Base-by-base conservation (phyloP, 495 filamentous ascomycete genomes). In the Aspergillus cavernicola region DNA sequence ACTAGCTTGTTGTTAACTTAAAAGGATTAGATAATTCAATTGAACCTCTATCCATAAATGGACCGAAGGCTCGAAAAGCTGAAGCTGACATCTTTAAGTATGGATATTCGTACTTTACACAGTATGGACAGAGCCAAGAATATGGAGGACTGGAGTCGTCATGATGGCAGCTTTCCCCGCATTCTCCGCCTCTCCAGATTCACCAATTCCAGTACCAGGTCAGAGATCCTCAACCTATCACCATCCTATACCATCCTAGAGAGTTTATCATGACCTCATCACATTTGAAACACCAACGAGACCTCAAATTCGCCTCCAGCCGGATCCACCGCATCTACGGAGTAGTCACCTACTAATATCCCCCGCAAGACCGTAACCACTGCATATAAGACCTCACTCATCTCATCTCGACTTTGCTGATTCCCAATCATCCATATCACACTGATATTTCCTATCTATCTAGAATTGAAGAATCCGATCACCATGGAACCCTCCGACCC, bases 401-500 rank as follows among this genome's bases (percentile, higher is more conserved):
- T n/a, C n/a, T n/a, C n/a, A n/a, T n/a, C n/a, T n/a, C n/a, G n/a
- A n/a, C n/a, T n/a, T n/a, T n/a, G n/a, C n/a, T n/a, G n/a, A n/a
- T n/a, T n/a, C n/a, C n/a, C n/a, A n/a, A n/a, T n/a, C n/a, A n/a
- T n/a, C n/a, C n/a, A n/a, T n/a, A n/a, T n/a, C n/a, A n/a, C n/a
- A n/a, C n/a, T n/a, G n/a, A n/a, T n/a, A n/a, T n/a, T n/a, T n/a
- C n/a, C n/a, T n/a, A n/a, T n/a, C n/a, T n/a, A n/a, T n/a, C n/a
- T n/a, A n/a, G n/a, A n/a, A n/a, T n/a, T n/a, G n/a, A n/a, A n/a
- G n/a, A n/a, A n/a, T n/a, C n/a, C n/a, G n/a, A n/a, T n/a, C n/a
- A n/a, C n/a, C n/a, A 7, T 64, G 39, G 59, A 70, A 57, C 61
- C 61, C 24, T 62, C 67, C n/a, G 44, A 47, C 44, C 44, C 44